A percentile compares a stretch with the other conserved stretches of the same genome.
These are phyloP conservation scores for Globisporangium barbulae DNA, from an alignment of 352 stramenopile species.

Conservation along the genomic window DNA sequence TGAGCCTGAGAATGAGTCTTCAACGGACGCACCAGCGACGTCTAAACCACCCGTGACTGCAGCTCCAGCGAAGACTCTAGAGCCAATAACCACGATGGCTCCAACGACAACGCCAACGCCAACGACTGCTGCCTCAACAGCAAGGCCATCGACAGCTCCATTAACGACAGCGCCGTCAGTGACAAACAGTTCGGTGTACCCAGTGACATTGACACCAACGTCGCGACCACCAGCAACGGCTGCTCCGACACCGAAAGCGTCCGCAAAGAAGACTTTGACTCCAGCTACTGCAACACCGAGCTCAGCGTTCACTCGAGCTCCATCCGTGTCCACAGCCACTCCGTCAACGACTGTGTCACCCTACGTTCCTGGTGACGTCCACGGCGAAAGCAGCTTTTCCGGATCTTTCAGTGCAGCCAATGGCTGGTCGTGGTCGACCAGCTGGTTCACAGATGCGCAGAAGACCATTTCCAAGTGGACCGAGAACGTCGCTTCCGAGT, in stretches of 20 bases:
- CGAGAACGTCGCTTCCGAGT: conserved; percentile 7
- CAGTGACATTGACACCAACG: background rate
- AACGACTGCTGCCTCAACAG: background rate
- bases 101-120: background rate
- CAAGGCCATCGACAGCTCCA: background rate
- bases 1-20: background rate
- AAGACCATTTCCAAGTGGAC: conserved; percentile 8
- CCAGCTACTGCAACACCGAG: background rate
- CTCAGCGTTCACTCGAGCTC: background rate
- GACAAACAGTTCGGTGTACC: background rate
- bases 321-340: background rate
- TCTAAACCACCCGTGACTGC: background rate
- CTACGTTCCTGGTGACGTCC: conserved; percentile 31
- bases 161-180: background rate
- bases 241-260: conserved; percentile 3
- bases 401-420: conserved; percentile 16
- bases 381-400: conserved; percentile 19
- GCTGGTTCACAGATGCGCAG: conserved; percentile 5
- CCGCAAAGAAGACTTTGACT: background rate
- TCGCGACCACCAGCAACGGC: background rate
- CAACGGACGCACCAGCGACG: background rate
- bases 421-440: conserved; percentile 21
- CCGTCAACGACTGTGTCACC: conserved; percentile 2
- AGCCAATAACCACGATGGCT: background rate
- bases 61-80: background rate